Evolutionary conservation across 1,284 basidiomycete genomes (phyloP).

Genomic region (Phellinidium pouzarii): DNA sequence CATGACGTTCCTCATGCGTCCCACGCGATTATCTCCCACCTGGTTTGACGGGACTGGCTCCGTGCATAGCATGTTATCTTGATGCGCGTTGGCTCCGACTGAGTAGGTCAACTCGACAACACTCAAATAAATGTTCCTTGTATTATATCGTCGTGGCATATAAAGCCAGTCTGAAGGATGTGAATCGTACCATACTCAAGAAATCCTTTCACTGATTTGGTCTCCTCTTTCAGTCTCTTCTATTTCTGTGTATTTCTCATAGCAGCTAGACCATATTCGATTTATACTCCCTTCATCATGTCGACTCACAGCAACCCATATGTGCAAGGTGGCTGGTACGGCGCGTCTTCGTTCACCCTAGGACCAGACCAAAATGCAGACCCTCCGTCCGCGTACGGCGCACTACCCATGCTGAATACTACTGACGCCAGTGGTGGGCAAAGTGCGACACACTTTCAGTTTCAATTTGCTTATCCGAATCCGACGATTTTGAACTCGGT

Average conservation of each 20-base stretch:
- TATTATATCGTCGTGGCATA: too few species aligned
- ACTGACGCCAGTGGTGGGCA: constrained; percentile 27
- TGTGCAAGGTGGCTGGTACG: constrained; percentile 16
- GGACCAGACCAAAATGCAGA: constrained; percentile 4
- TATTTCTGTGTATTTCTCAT: not conserved
- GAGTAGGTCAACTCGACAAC: too few species aligned
- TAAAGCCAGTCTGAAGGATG: not conserved
- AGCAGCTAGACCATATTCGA: not conserved
- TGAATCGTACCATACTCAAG: too few species aligned
- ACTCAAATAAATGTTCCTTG: too few species aligned
- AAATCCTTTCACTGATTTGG: too few species aligned
- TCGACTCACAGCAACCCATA: constrained; percentile 20
- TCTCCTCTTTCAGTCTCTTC: not conserved
- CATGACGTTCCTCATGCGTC: not conserved
- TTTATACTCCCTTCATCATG: not conserved
- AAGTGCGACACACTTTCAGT: constrained; percentile 35
- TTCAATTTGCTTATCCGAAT: constrained; percentile 45
- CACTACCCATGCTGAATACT: constrained; percentile 36
- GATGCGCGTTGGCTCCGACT: not conserved
- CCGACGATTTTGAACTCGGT: constrained; percentile 47
- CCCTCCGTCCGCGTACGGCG: constrained; percentile 49
- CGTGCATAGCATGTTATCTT: not conserved
- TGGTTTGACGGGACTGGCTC: not conserved
- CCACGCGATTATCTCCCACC: not conserved
- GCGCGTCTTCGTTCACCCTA: constrained; percentile 1